phyloP scores from a whole-genome alignment of 441 rosid genomes.

The Eutrema salsugineum region DNA sequence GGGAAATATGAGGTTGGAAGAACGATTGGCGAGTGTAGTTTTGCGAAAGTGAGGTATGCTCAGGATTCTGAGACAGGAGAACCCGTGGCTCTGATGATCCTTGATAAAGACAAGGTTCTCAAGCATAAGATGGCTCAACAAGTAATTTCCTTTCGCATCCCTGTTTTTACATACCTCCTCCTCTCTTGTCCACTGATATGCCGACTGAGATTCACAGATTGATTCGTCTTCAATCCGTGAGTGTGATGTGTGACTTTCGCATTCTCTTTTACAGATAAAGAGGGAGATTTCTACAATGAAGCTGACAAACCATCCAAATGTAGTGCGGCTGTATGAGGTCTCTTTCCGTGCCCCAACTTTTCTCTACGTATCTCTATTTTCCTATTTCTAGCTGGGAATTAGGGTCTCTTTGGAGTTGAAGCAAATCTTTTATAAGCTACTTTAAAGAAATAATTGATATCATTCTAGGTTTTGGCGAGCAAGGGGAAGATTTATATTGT shows the following conservation, averaged over 20 bases:
- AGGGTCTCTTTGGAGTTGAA: not conserved
- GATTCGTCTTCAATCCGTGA: not conserved
- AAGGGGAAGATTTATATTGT: constrained; percentile 79
- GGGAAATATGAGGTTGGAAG: constrained; percentile 92
- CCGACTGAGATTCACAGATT: not conserved
- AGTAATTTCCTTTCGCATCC: constrained; percentile 34
- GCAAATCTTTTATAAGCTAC: not conserved
- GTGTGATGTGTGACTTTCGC: not conserved
- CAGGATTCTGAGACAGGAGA: constrained; percentile 61
- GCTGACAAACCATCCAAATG: constrained; percentile 83
- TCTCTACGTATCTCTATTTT: not conserved
- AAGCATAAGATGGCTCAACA: constrained; percentile 82
- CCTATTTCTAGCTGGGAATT: not conserved
- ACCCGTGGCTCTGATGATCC: constrained; percentile 75
- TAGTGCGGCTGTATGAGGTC: constrained; percentile 88
- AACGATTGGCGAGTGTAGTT: constrained; percentile 77
- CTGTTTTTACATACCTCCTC: not conserved
- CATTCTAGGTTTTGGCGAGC: constrained; percentile 87
- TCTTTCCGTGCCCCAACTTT: constrained; percentile 21
- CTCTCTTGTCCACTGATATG: not conserved
- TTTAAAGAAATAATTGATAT: not conserved
- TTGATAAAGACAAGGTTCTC: constrained; percentile 83
- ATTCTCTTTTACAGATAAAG: constrained; percentile 61
- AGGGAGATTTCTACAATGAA: constrained; percentile 82
- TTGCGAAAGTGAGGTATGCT: constrained; percentile 82